Percentiles rank a stretch among this genome's conserved stretches.
These are phyloP conservation scores for Penicillium pancosmium DNA, from an alignment of 495 filamentous ascomycete genomes.

Conservation along the genomic window DNA sequence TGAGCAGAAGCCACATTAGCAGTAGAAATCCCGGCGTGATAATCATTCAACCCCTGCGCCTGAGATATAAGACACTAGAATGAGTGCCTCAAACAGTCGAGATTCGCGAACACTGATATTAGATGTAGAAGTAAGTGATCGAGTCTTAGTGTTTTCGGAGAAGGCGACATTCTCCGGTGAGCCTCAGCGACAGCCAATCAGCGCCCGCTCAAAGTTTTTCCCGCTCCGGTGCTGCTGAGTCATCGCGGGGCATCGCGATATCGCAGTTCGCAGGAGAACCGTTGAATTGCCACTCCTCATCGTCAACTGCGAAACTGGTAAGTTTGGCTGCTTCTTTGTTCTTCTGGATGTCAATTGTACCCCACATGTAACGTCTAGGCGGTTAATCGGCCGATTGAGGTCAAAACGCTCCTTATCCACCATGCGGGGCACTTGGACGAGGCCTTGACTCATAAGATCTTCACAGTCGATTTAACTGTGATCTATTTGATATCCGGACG, in stretches of 20 bases:
- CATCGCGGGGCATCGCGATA: slow-evolving; percentile 6
- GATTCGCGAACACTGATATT: too few species aligned
- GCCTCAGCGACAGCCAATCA: not conserved
- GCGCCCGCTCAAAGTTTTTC: not conserved
- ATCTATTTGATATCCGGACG: slow-evolving; percentile 9
- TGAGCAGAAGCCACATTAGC: too few species aligned
- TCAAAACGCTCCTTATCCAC: slow-evolving; percentile 11
- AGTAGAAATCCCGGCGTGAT: too few species aligned
- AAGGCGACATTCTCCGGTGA: slow-evolving; percentile 1
- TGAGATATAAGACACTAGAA: too few species aligned
- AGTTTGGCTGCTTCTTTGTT: not conserved
- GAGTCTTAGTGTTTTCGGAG: not conserved
- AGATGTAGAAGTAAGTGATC: not conserved
- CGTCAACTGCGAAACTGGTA: slow-evolving; percentile 4
- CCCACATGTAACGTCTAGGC: slow-evolving; percentile 45
- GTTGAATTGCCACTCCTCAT: slow-evolving; percentile 4
- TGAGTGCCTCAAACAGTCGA: too few species aligned
- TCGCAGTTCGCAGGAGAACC: slow-evolving; percentile 3
- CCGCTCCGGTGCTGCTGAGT: not conserved
- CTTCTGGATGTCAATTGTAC: not conserved
- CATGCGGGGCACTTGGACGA: slow-evolving; percentile 22
- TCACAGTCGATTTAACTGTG: not conserved
- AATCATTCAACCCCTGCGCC: too few species aligned
- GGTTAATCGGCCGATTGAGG: slow-evolving; percentile 26
- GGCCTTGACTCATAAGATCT: slow-evolving; percentile 24